phyloP scores from a whole-genome alignment of 2,329 filamentous ascomycete species.

The Xylariaceae sp. region DNA sequence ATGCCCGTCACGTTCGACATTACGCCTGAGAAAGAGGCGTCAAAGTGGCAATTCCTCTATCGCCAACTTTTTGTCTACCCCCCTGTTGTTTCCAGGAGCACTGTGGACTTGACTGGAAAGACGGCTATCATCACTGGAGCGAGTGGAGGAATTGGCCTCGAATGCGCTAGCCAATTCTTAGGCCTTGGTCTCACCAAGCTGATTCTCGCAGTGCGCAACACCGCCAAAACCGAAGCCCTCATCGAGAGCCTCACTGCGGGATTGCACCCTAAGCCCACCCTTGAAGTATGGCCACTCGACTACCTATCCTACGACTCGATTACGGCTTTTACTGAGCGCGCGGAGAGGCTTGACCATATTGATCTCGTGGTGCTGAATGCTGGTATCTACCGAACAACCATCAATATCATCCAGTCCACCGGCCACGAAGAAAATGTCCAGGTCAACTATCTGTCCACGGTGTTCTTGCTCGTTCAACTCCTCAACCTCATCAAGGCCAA shows the following conservation, averaged over 20 bases:
- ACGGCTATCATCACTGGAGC: constrained; percentile 31
- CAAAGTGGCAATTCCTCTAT: background rate
- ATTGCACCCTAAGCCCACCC: constrained; percentile 2
- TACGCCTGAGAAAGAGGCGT: background rate
- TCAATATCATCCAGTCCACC: constrained; percentile 20
- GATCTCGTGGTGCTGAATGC: constrained; percentile 33
- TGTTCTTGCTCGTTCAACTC: constrained; percentile 45
- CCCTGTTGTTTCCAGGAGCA: background rate
- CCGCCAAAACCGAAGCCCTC: constrained; percentile 24
- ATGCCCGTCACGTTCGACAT: background rate
- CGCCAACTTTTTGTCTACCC: background rate
- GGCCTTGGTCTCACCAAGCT: constrained; percentile 27
- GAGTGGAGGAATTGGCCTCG: constrained; percentile 33
- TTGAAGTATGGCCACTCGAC: constrained; percentile 43
- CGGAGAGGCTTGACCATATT: constrained; percentile 31
- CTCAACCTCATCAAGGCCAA: constrained; percentile 45
- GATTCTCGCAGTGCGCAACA: constrained; percentile 32
- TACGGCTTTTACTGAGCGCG: constrained; percentile 34
- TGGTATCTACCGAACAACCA: constrained; percentile 23
- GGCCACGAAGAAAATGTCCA: constrained; percentile 44
- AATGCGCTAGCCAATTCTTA: constrained; percentile 32
- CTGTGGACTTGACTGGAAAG: background rate
- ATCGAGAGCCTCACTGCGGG: background rate
- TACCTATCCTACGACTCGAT: constrained; percentile 38
- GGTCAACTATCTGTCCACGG: constrained; percentile 52